Conservation (phyloP, 164 flowering plant genomes). For the Warburgia ugandensis region DNA sequence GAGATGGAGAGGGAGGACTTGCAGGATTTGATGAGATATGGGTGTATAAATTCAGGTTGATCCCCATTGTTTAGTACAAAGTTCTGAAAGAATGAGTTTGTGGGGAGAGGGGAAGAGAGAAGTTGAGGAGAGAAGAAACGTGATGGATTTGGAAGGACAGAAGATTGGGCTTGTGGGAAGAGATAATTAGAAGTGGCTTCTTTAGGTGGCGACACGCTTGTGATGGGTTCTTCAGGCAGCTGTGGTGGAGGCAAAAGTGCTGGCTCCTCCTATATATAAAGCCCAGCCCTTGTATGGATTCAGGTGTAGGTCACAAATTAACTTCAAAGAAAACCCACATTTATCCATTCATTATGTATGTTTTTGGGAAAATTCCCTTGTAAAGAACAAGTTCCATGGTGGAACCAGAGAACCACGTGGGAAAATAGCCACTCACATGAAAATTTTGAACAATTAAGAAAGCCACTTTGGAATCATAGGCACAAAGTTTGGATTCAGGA, state of each 20-base stretch:
- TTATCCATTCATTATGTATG: too few species aligned
- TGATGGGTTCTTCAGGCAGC: background rate
- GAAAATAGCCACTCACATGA: too few species aligned
- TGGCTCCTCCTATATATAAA: too few species aligned
- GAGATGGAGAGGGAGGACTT: constrained; percentile 54
- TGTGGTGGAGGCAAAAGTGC: constrained; percentile 7
- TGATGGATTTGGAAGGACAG: constrained; percentile 85
- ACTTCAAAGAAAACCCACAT: too few species aligned
- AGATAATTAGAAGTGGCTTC: constrained; percentile 26
- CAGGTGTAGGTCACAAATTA: too few species aligned
- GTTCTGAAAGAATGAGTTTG: constrained; percentile 94
- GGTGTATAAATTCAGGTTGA: constrained; percentile 87
- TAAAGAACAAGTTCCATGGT: too few species aligned
- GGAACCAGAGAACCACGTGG: too few species aligned
- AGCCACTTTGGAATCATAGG: too few species aligned
- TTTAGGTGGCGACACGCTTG: background rate
- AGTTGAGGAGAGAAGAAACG: constrained; percentile 62
- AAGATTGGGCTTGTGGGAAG: constrained; percentile 53
- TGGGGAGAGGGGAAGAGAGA: constrained; percentile 79
- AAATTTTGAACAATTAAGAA: too few species aligned
- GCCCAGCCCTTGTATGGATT: too few species aligned
- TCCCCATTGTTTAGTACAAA: constrained; percentile 78
- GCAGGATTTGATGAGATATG: constrained; percentile 74
- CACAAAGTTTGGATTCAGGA: too few species aligned
- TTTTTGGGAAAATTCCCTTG: too few species aligned